Evolutionary conservation across 2,329 filamentous ascomycete genomes (phyloP).

Genomic region (Xylaria sp.): DNA sequence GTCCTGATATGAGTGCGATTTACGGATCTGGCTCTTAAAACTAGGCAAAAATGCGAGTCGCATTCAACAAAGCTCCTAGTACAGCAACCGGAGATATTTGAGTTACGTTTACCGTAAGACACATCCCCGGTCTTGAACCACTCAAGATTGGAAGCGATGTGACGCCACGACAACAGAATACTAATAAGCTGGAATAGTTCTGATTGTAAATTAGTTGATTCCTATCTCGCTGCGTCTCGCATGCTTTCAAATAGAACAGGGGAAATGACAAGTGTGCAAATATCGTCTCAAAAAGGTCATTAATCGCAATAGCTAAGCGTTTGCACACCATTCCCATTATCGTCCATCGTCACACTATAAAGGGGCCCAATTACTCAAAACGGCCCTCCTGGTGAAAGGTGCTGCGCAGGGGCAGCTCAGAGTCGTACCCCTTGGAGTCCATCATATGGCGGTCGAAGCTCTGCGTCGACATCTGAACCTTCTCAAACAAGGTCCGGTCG

Average conservation of each 20-base stretch:
- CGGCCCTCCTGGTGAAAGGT: conserved; percentile 46
- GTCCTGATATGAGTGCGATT: conserved; percentile 1
- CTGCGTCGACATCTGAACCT: conserved; percentile 56
- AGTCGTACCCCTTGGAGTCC: conserved; percentile 51
- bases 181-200: neutral
- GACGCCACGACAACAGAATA: too few species aligned
- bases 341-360: neutral
- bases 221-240: neutral
- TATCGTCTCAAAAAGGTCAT: neutral
- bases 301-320: neutral
- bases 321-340: neutral
- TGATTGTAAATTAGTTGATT: neutral
- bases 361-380: conserved; percentile 35
- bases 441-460: conserved; percentile 56
- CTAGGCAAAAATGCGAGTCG: neutral
- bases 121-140: too few species aligned
- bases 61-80: neutral
- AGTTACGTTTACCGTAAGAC: neutral
- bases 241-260: neutral
- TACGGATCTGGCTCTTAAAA: conserved; percentile 1
- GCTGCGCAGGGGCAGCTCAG: conserved; percentile 49
- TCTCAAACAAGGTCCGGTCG: conserved; percentile 53
- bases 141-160: neutral
- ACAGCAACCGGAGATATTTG: neutral
- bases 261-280: neutral